A percentile compares a stretch with the other conserved stretches of the same genome.
Conservation (phyloP, 352 stramenopile species). For the Porosira glacialis region DNA sequence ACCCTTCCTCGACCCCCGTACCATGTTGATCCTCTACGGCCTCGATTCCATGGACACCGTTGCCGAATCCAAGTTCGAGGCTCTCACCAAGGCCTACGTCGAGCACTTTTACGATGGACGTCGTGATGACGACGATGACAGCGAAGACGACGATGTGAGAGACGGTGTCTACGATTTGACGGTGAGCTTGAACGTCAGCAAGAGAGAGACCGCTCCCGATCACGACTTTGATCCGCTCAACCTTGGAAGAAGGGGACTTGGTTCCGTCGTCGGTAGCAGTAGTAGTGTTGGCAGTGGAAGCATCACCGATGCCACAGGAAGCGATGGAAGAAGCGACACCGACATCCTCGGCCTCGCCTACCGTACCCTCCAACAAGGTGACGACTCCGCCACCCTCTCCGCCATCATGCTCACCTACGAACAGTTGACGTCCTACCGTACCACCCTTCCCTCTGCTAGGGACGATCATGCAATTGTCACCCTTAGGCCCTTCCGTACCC, state of each 20-base stretch:
- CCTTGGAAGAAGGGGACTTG: slow-evolving; percentile 8
- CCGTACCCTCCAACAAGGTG: slow-evolving; percentile 7
- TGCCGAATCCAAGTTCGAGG: slow-evolving; percentile 26
- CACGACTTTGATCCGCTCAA: slow-evolving; percentile 43
- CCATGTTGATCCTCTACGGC: slow-evolving; percentile 52
- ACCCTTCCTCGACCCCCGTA: slow-evolving; percentile 36
- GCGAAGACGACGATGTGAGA: slow-evolving; percentile 26
- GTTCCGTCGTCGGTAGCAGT: background rate
- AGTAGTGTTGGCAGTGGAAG: background rate
- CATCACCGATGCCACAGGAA: background rate
- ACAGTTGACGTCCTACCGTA: slow-evolving; percentile 40
- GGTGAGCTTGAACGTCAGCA: slow-evolving; percentile 25
- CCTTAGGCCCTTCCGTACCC: slow-evolving; percentile 41
- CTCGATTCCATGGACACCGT: slow-evolving; percentile 2
- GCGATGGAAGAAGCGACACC: background rate
- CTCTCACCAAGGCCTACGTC: slow-evolving; percentile 38
- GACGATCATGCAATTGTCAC: slow-evolving; percentile 35
- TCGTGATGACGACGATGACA: slow-evolving; percentile 12
- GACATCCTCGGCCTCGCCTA: background rate
- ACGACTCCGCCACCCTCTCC: slow-evolving; percentile 18
- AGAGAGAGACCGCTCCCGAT: slow-evolving; percentile 17
- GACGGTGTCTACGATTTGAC: slow-evolving; percentile 35
- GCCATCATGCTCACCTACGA: slow-evolving; percentile 48
- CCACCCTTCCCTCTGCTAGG: slow-evolving; percentile 38
- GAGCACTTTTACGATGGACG: slow-evolving; percentile 51